Conservation (phyloP, 805 yeast species). For the Candida lessepsii region DNA sequence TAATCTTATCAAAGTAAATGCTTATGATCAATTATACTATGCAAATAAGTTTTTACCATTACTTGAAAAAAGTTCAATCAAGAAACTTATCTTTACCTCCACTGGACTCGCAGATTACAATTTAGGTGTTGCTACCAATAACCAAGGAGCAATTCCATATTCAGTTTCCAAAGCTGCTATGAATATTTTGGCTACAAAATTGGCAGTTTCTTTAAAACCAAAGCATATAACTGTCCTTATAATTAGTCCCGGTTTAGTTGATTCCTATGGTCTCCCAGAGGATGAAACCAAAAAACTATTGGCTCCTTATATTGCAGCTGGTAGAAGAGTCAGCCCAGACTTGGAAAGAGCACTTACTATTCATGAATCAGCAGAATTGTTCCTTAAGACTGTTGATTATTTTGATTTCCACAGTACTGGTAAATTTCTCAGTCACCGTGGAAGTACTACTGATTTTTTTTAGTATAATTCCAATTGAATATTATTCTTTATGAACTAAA, state of each 20-base stretch:
- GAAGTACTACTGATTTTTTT: neutral
- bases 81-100: slow-evolving; percentile 5
- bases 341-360: neutral
- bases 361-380: slow-evolving; percentile 1
- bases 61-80: slow-evolving; percentile 7
- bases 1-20: neutral
- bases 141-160: neutral
- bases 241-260: slow-evolving; percentile 9
- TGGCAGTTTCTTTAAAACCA: slow-evolving; percentile 4
- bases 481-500: too few species aligned
- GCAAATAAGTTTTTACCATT: slow-evolving; percentile 8
- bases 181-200: slow-evolving; percentile 2
- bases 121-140: neutral
- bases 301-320: neutral
- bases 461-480: too few species aligned
- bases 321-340: slow-evolving; percentile 2
- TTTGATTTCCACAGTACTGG: slow-evolving; percentile 4
- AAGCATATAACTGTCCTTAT: slow-evolving; percentile 7
- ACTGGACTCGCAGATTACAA: slow-evolving; percentile 1
- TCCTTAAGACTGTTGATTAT: slow-evolving; percentile 6
- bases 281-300: neutral
- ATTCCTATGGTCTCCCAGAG: neutral
- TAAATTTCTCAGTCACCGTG: slow-evolving; percentile 4
- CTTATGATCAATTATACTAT: slow-evolving; percentile 8
- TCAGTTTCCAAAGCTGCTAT: slow-evolving; percentile 10